Base-by-base conservation (phyloP, 164 flowering plant genomes). In the Kalanchoe fedtschenkoi region DNA sequence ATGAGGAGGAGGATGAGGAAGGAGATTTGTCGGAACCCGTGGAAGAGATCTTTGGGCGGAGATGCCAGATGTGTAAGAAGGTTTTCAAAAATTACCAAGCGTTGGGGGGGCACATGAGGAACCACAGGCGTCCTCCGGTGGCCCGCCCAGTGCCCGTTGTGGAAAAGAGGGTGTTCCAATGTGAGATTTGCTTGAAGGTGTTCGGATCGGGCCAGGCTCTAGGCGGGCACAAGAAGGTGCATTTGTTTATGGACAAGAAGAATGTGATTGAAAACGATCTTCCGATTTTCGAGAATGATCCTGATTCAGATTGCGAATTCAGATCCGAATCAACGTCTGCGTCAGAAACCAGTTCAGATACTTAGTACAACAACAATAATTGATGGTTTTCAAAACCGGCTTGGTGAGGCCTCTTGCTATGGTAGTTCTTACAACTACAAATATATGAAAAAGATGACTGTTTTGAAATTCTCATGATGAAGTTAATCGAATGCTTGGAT, bases 151-250 rank as follows among this genome's bases (percentile, higher is more conserved):
- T 38, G 8, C 38, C 34, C 6, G 61, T 7, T 34, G 41, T 19
- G 1, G 41, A n/a, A 8, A 34, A 33, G 21, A 58, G 19, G 8
- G 42, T 13, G 17, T 37, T 33, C 22, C 15, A 30, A 4, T 58
- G 61, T 58, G 19, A 34, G 1, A 58, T 58, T 58, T 58, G 61
- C 61, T 58, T 34, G 28, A 58, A 37, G 30, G 61, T 58, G 4
- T 58, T 58, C 28, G 11, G 3, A 34, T 58, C 41, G 1, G 61
- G 41, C 16, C 61, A 58, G 28, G 61, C 61, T 58, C 34, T 58
- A n/a, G 61, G 61, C 28, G 61, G 61, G 41, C 61, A 58, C 30
- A 58, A 58, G 41, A 58, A 24, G 41, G 38, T 37, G 28, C 61
- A 58, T 58, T 58, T 19, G 6, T 37, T 15, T 3, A 26, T 11